Evolutionary conservation across 2,329 filamentous ascomycete species (phyloP).

Genomic region (Diaporthe australafricana): DNA sequence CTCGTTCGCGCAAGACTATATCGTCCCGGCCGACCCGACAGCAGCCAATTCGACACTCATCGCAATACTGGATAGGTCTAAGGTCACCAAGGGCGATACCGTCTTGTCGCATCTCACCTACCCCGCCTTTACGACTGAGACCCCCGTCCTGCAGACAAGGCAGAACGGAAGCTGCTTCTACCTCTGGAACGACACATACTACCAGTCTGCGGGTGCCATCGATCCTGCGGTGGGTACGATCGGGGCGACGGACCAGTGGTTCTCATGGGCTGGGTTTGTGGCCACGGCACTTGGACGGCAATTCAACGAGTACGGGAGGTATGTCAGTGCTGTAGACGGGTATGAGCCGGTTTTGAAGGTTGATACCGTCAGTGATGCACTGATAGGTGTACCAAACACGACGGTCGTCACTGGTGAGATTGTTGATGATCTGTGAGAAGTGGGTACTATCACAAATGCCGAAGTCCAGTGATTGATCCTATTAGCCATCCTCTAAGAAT

Average conservation of each 20-base stretch:
- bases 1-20: constrained; percentile 6
- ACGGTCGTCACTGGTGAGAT: neutral
- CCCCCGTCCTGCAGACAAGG: neutral
- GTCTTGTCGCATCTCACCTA: neutral
- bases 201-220: constrained; percentile 9
- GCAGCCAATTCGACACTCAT: neutral
- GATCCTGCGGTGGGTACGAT: constrained; percentile 6
- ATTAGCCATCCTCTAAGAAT: no score
- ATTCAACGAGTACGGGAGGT: constrained; percentile 10
- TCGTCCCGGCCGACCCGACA: neutral
- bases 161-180: constrained; percentile 20
- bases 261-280: neutral
- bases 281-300: neutral
- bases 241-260: constrained; percentile 2
- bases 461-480: no score
- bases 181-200: constrained; percentile 27
- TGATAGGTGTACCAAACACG: constrained; percentile 2
- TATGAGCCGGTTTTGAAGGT: neutral
- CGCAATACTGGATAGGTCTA: constrained; percentile 4
- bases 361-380: neutral
- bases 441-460: no score
- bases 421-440: neutral
- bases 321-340: constrained; percentile 10
- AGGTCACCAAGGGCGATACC: neutral
- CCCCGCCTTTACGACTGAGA: neutral